Evolutionary conservation across 2,329 filamentous ascomycete species (phyloP).

Genomic region (Aureobasidium subglaciale): DNA sequence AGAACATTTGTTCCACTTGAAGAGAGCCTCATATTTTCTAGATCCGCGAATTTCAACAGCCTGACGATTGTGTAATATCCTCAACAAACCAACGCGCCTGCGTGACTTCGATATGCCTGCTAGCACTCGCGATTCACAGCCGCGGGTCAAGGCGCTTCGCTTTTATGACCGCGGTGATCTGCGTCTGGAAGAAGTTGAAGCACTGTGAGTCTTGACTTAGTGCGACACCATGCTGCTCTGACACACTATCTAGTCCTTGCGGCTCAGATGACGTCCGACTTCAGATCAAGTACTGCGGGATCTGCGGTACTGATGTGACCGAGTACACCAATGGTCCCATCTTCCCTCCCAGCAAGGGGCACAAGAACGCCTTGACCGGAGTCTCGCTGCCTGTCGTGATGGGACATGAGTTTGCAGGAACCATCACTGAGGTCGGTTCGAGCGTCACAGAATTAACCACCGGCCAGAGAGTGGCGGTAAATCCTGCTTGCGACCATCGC

Average conservation of each 20-base stretch:
- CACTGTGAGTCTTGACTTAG: not conserved
- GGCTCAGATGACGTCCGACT: slow-evolving; percentile 2
- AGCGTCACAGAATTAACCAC: slow-evolving; percentile 42
- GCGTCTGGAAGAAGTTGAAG: slow-evolving; percentile 1
- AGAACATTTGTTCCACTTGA: too few relatives aligned
- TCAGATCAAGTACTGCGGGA: slow-evolving; percentile 2
- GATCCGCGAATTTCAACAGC: too few relatives aligned
- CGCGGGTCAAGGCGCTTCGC: not conserved
- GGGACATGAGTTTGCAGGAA: slow-evolving; percentile 59
- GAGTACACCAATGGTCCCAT: slow-evolving; percentile 1
- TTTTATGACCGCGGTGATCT: not conserved
- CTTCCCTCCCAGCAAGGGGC: not conserved
- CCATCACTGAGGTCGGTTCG: slow-evolving; percentile 50
- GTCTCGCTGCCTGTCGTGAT: slow-evolving; percentile 26
- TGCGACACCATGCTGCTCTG: not conserved
- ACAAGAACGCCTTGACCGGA: not conserved
- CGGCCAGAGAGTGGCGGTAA: slow-evolving; percentile 53
- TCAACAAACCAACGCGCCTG: too few relatives aligned
- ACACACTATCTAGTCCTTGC: not conserved
- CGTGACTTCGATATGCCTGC: too few relatives aligned
- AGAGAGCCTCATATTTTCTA: too few relatives aligned
- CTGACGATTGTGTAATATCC: too few relatives aligned
- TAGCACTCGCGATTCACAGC: too few relatives aligned
- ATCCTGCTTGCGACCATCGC: slow-evolving; percentile 34
- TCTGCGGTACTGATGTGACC: slow-evolving; percentile 8